Base-by-base conservation (phyloP, 257 asterid species). In the Lithospermum erythrorhizon region DNA sequence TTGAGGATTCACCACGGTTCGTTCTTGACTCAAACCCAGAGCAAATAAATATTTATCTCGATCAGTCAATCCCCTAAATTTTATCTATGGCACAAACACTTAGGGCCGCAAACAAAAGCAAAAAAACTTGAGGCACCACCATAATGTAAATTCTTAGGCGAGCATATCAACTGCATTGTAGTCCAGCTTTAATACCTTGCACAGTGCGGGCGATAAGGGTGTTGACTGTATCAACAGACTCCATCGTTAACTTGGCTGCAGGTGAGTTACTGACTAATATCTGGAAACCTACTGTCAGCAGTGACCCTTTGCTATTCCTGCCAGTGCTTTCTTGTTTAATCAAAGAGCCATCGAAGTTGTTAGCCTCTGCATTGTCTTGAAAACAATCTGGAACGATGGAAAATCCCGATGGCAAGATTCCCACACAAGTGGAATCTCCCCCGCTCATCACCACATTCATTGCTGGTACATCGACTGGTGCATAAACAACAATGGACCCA, bases 341-440 rank as follows among this genome's bases (percentile, higher is more conserved):
- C 6, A 7, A 27, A 27, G 32, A 3, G 32, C 32, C 6, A 27
- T 3, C 32, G 6, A 27, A 27, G 32, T 27, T 27, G 32, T 27
- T 27, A 27, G 32, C 6, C 6, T 27, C 32, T 27, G 32, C 6
- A 27, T 6, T 3, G 32, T 27, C 32, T 27, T 27, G 32, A 27
- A 27, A 27, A 27, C 32, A 27, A 57, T 79, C 94, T 0, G 97
- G 95, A n/a, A 76, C 70, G 1, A 90, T 81, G 0, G 87, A 76
- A 27, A 87, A 85, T 14, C 98, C 98, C 0, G 96, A 85, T 7
- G 98, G 95, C 58, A 87, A 65, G 68, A 87, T 66, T 19, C 78
- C 81, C 63, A 85, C 77, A 1, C 56, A 55, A 6, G 87, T 70
- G 10, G 94, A 73, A 55, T 90, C 98, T 0, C 89, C 89, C 1